A percentile compares a stretch with the other conserved stretches of the same genome.
These are phyloP conservation scores for Crotalaria pallida DNA, from an alignment of 306 rosid species.

Conservation along the genomic window DNA sequence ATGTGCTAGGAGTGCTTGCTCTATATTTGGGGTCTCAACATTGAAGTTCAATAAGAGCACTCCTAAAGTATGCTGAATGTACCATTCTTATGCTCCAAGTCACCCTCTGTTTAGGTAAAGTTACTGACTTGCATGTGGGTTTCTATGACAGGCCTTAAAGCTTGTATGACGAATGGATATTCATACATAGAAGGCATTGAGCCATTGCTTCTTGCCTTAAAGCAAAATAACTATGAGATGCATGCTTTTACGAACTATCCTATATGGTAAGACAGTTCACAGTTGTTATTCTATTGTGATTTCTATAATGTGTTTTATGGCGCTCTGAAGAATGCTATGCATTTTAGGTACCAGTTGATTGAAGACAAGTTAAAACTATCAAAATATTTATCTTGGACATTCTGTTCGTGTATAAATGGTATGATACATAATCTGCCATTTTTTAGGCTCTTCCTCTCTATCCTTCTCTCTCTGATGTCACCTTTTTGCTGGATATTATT, in stretches of 20 bases:
- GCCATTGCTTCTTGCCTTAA: slow-evolving; percentile 63
- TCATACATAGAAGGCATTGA: slow-evolving; percentile 70
- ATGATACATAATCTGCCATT: slow-evolving; percentile 15
- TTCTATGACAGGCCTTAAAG: slow-evolving; percentile 66
- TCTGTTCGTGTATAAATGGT: slow-evolving; percentile 75
- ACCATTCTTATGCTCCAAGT: not conserved
- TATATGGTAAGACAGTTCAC: slow-evolving; percentile 51
- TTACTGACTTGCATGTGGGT: slow-evolving; percentile 9
- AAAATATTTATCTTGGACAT: slow-evolving; percentile 86
- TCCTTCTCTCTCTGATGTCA: not conserved
- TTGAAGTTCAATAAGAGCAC: slow-evolving; percentile 1
- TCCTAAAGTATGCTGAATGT: not conserved
- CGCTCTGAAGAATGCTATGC: slow-evolving; percentile 10
- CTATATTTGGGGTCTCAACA: not conserved
- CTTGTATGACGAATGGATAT: slow-evolving; percentile 71
- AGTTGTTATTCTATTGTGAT: not conserved
- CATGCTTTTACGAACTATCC: slow-evolving; percentile 98
- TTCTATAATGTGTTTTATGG: slow-evolving; percentile 16
- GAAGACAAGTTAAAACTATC: slow-evolving; percentile 75
- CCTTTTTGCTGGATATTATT: slow-evolving; percentile 3
- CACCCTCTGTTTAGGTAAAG: slow-evolving; percentile 5
- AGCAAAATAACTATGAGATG: slow-evolving; percentile 72
- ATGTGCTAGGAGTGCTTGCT: not conserved
- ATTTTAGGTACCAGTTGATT: slow-evolving; percentile 73
- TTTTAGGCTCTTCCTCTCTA: not conserved